Evolutionary conservation across 2,329 filamentous ascomycete genomes (phyloP).

Genomic region (Balansia obtecta): DNA sequence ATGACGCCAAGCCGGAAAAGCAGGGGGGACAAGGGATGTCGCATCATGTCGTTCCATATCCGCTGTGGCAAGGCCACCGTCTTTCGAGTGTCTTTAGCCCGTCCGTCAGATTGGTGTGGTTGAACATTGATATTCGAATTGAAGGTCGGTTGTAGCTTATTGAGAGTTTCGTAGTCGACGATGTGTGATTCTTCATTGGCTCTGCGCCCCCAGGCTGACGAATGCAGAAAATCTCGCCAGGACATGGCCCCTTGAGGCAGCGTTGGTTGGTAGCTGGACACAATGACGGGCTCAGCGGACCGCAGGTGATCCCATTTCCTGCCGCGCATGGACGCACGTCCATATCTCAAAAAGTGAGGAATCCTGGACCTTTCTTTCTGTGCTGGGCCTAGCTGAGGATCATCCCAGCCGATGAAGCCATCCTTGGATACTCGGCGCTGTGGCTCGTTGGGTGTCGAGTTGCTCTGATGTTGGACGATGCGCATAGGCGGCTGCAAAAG

Average conservation of each 20-base stretch:
- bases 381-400: slow-evolving; percentile 23
- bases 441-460: slow-evolving; percentile 26
- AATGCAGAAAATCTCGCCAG: slow-evolving; percentile 42
- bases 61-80: slow-evolving; percentile 34
- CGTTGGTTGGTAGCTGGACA: slow-evolving; percentile 32
- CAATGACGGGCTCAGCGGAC: slow-evolving; percentile 46
- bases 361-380: slow-evolving; percentile 24
- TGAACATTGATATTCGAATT: slow-evolving; percentile 24
- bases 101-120: slow-evolving; percentile 13
- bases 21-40: slow-evolving; percentile 75
- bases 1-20: slow-evolving; percentile 73
- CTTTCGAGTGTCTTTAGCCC: slow-evolving; percentile 16
- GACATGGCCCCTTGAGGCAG: slow-evolving; percentile 28
- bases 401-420: slow-evolving; percentile 31
- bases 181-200: slow-evolving; percentile 35
- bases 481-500: slow-evolving; percentile 26
- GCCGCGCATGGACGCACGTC: slow-evolving; percentile 32
- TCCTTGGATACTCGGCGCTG: slow-evolving; percentile 33
- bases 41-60: slow-evolving; percentile 56
- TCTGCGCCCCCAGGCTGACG: slow-evolving; percentile 37
- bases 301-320: slow-evolving; percentile 49
- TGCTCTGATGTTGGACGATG: slow-evolving; percentile 28
- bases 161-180: slow-evolving; percentile 31
- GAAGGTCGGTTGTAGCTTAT: slow-evolving; percentile 35
- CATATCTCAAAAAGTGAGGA: slow-evolving; percentile 33